Base-by-base conservation (phyloP, 768 basidiomycete species). In the Pleurotus giganteus region DNA sequence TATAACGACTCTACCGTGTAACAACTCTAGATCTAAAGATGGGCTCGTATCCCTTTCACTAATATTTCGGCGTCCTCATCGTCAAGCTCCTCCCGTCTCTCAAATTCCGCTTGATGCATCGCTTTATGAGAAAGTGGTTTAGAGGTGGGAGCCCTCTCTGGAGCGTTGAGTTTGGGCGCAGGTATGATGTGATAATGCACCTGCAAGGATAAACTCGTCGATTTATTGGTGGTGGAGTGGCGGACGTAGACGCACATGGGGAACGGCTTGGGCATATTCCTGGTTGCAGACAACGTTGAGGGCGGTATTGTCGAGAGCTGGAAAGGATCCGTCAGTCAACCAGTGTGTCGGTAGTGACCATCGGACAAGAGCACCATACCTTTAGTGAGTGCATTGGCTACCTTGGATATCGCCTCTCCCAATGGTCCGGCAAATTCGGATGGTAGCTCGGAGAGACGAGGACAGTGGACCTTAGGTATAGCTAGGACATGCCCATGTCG, bases 251-350 rank as follows among this genome's bases (percentile, higher is more conserved):
- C 81, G 55, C 58, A 88, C 88, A 71, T 90, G 88, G n/a, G 82
- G 83, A 5, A 90, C 86, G 3, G 85, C 85, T 63, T 90, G 88
- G 0, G 88, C 88, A 60, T 90, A 90, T 66, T 89, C 88, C 63
- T 90, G 88, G 63, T 89, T 89, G 61, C 87, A 88, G 3, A 89
- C 88, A 4, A 90, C 80, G 63, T 89, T 90, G 44, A 90, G 71
- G 5, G 74, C 86, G 13, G 85, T 85, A 59, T 88, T 85, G 9
- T 80, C 73, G 23, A 88, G 60, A 1, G 81, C 86, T 88, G 28
- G 34, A 24, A 12, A 13, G 11, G 19, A 34, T 36, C 8, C 12
- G 39, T 41, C n/a, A 41, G 31, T 6, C 31, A 32, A 6, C 39
- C 39, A 15, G 13, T 37, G 31, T 21, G 36, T 1, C 19, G 7